A percentile compares a stretch with the other conserved stretches of the same genome.
Evolutionary conservation across 2,329 filamentous ascomycete species (phyloP).

Genomic region (Xylariaceae sp.): DNA sequence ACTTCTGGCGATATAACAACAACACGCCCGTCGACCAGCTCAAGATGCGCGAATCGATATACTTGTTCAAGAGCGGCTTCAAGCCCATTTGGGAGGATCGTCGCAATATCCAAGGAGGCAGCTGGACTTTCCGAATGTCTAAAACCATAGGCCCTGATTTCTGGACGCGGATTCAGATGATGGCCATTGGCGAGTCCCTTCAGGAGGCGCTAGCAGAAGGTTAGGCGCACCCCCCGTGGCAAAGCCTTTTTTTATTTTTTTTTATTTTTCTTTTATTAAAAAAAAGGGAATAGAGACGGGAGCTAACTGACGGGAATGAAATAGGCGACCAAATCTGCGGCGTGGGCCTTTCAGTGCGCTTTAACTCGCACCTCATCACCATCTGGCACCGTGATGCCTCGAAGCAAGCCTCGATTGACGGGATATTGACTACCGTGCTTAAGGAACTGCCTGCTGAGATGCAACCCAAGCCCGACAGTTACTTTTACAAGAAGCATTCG

Average conservation of each 20-base stretch:
- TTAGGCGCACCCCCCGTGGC: slow-evolving; percentile 34
- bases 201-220: slow-evolving; percentile 66
- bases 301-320: not conserved
- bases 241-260: too few species aligned
- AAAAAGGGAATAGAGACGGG: not conserved
- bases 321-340: slow-evolving; percentile 83
- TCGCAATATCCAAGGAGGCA: slow-evolving; percentile 77
- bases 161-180: slow-evolving; percentile 75
- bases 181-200: slow-evolving; percentile 77
- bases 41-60: slow-evolving; percentile 70
- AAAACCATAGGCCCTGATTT: slow-evolving; percentile 68
- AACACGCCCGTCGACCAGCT: slow-evolving; percentile 72
- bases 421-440: slow-evolving; percentile 66
- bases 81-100: slow-evolving; percentile 78
- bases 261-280: too few species aligned
- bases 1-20: slow-evolving; percentile 79
- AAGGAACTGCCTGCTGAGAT: slow-evolving; percentile 68
- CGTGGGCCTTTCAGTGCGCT: slow-evolving; percentile 78
- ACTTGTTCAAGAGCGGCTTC: slow-evolving; percentile 74
- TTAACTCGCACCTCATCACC: slow-evolving; percentile 82
- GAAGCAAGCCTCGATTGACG: slow-evolving; percentile 72
- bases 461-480: slow-evolving; percentile 63
- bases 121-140: slow-evolving; percentile 86
- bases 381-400: slow-evolving; percentile 89
- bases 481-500: slow-evolving; percentile 84